Evolutionary conservation across 2,329 filamentous ascomycete species (phyloP).

Genomic region (Calonectria montana): DNA sequence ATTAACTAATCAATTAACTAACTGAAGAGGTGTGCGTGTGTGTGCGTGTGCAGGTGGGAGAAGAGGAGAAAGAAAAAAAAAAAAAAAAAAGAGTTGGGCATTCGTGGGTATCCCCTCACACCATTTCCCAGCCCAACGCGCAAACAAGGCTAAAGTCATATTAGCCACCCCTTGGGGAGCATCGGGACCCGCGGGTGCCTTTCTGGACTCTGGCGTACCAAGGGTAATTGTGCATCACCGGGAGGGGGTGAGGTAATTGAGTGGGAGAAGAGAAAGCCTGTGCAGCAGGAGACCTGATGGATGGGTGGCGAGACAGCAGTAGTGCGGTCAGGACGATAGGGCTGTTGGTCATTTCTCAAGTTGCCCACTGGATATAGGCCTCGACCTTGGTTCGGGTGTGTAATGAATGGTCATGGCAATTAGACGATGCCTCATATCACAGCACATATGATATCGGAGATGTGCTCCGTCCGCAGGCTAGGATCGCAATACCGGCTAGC

Average conservation of each 20-base stretch:
- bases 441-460: background rate
- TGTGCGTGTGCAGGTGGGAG: background rate
- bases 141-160: background rate
- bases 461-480: background rate
- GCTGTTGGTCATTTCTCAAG: background rate
- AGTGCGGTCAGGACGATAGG: background rate
- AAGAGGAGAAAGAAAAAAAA: background rate
- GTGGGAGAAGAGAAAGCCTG: background rate
- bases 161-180: background rate
- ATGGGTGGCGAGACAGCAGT: background rate
- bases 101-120: background rate
- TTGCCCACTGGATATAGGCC: background rate
- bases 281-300: background rate
- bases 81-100: background rate
- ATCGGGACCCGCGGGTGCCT: background rate
- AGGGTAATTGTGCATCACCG: background rate
- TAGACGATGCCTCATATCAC: conserved; percentile 6
- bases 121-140: background rate
- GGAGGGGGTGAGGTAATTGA: background rate
- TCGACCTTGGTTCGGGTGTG: background rate
- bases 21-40: background rate
- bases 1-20: background rate
- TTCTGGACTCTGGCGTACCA: background rate
- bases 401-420: background rate
- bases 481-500: background rate